These are phyloP conservation scores for Amanita fuliginea DNA, from an alignment of 768 basidiomycete species.

Conservation along the genomic window DNA sequence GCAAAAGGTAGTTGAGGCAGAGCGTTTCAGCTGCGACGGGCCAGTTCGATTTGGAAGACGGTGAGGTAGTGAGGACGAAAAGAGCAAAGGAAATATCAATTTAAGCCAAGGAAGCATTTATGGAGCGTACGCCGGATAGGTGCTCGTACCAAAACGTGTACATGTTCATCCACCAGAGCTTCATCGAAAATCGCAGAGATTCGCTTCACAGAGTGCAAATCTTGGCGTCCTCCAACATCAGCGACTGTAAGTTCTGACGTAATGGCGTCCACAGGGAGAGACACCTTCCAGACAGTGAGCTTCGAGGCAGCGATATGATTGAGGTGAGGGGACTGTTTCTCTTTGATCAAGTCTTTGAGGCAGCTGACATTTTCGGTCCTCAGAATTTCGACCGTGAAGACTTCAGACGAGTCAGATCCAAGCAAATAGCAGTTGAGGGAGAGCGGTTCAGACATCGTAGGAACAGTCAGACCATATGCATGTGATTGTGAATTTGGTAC, in stretches of 20 bases:
- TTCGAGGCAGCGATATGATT: constrained; percentile 3
- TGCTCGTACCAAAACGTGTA: too few species aligned
- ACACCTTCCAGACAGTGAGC: constrained; percentile 8
- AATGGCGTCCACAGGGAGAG: constrained; percentile 5
- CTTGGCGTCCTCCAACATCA: too few species aligned
- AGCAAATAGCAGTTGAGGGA: background rate
- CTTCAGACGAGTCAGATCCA: background rate
- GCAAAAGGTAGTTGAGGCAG: background rate
- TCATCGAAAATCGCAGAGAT: too few species aligned
- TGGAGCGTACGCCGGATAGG: too few species aligned
- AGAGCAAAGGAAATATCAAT: too few species aligned
- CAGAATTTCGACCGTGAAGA: constrained; percentile 8
- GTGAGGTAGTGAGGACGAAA: too few species aligned
- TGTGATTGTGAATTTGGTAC: too few species aligned
- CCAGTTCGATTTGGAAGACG: too few species aligned
- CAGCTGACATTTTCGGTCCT: constrained; percentile 6
- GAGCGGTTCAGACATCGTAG: background rate
- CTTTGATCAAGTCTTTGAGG: constrained; percentile 9
- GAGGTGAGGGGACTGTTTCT: constrained; percentile 4
- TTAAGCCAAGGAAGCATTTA: too few species aligned
- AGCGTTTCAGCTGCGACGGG: background rate
- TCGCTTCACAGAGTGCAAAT: too few species aligned
- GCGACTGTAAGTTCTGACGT: background rate
- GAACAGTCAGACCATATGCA: too few species aligned
- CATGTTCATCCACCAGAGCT: too few species aligned